Percentiles rank a stretch among this genome's conserved stretches.
Conservation (phyloP, 176 grass and related monocot species). For the Musa itinerans region DNA sequence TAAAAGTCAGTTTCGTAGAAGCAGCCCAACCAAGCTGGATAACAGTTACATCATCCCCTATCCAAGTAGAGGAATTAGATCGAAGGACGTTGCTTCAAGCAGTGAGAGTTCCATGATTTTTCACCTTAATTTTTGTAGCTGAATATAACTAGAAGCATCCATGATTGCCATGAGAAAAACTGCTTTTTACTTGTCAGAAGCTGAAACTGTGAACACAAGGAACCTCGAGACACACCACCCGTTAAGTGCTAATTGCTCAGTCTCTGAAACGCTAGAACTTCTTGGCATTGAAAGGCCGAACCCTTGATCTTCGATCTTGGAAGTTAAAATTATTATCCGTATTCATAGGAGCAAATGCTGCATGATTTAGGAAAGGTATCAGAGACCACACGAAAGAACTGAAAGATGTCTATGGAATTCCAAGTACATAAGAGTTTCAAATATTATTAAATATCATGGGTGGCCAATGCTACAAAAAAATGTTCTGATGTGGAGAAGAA, state of each 20-base stretch:
- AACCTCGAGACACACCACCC: background rate
- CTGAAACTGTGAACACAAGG: background rate
- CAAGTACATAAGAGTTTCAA: background rate
- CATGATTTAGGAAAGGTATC: conserved; percentile 4
- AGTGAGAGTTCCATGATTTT: too few species aligned
- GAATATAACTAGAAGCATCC: background rate
- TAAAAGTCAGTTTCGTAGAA: too few species aligned
- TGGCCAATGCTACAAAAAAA: background rate
- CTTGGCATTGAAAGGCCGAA: background rate
- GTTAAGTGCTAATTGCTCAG: background rate
- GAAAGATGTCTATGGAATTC: background rate
- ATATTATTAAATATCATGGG: background rate
- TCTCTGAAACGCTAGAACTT: background rate
- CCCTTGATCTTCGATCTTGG: background rate
- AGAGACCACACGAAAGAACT: background rate
- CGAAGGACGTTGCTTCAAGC: too few species aligned
- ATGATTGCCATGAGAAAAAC: background rate
- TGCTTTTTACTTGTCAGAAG: background rate
- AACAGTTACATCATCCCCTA: too few species aligned
- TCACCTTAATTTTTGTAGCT: too few species aligned
- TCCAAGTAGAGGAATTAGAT: too few species aligned
- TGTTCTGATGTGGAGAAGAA: background rate
- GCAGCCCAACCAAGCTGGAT: too few species aligned
- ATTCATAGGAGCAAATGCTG: conserved; percentile 41
- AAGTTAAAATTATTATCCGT: background rate